Evolutionary conservation across 2,329 filamentous ascomycete species (phyloP).

Genomic region (Neonectria magnoliae): DNA sequence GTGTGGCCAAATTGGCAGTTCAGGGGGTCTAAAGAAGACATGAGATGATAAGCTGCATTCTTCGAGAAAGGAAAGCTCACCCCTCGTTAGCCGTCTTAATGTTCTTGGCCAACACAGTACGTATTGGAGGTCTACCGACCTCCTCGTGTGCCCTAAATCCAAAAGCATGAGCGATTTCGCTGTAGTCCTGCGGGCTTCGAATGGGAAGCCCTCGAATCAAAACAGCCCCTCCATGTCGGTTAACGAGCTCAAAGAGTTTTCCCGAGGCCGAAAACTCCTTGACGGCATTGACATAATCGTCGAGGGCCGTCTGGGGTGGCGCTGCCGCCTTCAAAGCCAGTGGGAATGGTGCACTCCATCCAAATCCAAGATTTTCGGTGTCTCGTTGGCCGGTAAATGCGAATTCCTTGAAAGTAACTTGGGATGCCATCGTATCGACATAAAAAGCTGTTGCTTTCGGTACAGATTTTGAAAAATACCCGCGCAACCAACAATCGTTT

Average conservation of each 20-base stretch:
- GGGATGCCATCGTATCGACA: background rate
- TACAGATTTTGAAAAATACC: background rate
- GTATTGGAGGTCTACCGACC: slow-evolving; percentile 46
- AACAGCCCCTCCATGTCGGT: slow-evolving; percentile 47
- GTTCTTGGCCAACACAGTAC: slow-evolving; percentile 47
- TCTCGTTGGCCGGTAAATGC: slow-evolving; percentile 38
- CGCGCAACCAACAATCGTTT: background rate
- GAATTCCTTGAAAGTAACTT: slow-evolving; percentile 17
- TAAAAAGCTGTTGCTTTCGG: background rate
- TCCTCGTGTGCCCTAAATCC: slow-evolving; percentile 48
- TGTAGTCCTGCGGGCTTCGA: slow-evolving; percentile 46
- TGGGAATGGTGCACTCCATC: slow-evolving; percentile 37
- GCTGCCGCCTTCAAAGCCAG: slow-evolving; percentile 29
- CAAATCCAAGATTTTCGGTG: slow-evolving; percentile 33
- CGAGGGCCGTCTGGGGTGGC: slow-evolving; percentile 19
- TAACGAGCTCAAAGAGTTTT: slow-evolving; percentile 37
- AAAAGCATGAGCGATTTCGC: slow-evolving; percentile 48
- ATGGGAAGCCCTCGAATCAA: slow-evolving; percentile 48
- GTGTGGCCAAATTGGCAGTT: slow-evolving; percentile 52
- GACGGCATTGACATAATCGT: background rate
- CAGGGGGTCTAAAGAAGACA: slow-evolving; percentile 38
- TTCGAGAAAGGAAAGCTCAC: slow-evolving; percentile 10
- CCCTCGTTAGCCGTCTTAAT: slow-evolving; percentile 52
- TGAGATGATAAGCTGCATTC: background rate
- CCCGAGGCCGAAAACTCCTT: slow-evolving; percentile 33